Evolutionary conservation across 2,329 filamentous ascomycete genomes (phyloP).

Genomic region (Hypomyces perniciosus): DNA sequence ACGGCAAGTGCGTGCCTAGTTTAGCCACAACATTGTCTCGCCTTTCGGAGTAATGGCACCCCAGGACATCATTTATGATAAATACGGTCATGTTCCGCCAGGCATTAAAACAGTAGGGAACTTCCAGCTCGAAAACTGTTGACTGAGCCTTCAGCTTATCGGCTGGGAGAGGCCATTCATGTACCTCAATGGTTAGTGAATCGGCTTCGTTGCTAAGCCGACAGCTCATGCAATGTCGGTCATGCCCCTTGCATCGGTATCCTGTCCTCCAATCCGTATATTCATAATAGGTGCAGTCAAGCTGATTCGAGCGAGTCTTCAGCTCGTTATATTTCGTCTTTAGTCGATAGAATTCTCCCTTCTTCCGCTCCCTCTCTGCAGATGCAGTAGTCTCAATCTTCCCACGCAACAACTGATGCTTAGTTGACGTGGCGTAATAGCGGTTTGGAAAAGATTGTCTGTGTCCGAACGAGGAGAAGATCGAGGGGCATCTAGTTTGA

Average conservation of each 20-base stretch:
- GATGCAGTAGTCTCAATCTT: background rate
- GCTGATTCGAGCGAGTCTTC: no score
- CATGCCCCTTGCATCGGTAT: background rate
- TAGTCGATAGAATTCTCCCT: background rate
- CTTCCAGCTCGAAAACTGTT: conserved; percentile 46
- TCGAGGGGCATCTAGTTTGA: background rate
- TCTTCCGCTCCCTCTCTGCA: background rate
- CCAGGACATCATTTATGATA: background rate
- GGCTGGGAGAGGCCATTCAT: conserved; percentile 52
- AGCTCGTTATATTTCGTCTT: no score
- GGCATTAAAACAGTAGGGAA: conserved; percentile 28
- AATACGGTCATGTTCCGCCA: conserved; percentile 1
- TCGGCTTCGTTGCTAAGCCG: conserved; percentile 21
- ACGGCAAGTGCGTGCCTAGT: background rate
- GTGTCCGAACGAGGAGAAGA: conserved; percentile 20
- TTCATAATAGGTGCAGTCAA: background rate
- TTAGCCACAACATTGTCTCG: no score
- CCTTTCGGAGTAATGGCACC: no score
- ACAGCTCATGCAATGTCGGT: background rate
- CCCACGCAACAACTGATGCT: conserved; percentile 2
- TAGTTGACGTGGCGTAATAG: conserved; percentile 40
- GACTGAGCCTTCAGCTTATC: conserved; percentile 30
- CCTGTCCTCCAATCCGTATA: background rate
- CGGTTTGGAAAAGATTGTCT: conserved; percentile 37
- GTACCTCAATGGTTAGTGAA: conserved; percentile 37